phyloP scores from a whole-genome alignment of 345 rosid species.

The Cardiospermum halicacabum region DNA sequence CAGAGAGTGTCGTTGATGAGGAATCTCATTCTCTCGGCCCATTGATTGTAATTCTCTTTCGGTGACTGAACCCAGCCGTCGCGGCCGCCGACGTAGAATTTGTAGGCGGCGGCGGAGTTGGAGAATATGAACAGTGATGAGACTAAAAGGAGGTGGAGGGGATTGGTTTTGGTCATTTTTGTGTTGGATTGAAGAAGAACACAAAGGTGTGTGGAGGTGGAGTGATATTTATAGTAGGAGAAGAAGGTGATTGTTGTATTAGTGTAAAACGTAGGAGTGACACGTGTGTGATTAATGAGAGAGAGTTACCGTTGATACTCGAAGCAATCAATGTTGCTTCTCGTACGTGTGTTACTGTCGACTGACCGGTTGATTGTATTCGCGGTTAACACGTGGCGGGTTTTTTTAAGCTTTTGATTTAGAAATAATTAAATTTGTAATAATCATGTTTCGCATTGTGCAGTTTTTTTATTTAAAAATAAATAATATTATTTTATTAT shows the following conservation, averaged over 20 bases:
- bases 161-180: too few species aligned
- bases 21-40: conserved; percentile 58
- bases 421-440: too few species aligned
- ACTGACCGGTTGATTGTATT: not conserved
- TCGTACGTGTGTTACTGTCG: not conserved
- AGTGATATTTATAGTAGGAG: too few species aligned
- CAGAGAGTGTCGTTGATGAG: conserved; percentile 56
- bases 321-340: not conserved
- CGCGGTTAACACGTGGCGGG: conserved; percentile 9
- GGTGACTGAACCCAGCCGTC: conserved; percentile 57
- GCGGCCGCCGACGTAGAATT: conserved; percentile 55
- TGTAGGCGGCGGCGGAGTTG: conserved; percentile 27
- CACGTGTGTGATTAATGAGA: not conserved
- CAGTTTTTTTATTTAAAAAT: too few species aligned
- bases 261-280: not conserved
- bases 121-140: conserved; percentile 20
- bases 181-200: not conserved
- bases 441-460: too few species aligned
- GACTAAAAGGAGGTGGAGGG: too few species aligned
- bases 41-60: conserved; percentile 34
- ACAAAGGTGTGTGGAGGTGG: not conserved
- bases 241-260: too few species aligned
- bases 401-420: not conserved
- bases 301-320: conserved; percentile 5
- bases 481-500: too few species aligned